Percentiles rank a stretch among this genome's conserved stretches.
Conservation (phyloP, 148 eudicot species). For the Bassia scoparia region DNA sequence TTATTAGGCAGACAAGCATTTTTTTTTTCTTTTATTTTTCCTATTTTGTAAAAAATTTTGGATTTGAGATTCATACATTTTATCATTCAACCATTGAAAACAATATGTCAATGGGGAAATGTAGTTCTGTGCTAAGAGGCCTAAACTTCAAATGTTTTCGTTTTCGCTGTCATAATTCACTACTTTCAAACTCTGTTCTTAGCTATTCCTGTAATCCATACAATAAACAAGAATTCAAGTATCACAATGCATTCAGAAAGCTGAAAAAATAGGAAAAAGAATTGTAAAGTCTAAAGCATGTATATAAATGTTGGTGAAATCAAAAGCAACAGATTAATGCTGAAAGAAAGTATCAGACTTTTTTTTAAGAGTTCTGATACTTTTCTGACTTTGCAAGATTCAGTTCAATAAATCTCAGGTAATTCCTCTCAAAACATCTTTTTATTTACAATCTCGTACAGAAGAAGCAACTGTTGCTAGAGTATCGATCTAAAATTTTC, state of each 20-base stretch:
- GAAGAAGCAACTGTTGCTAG: constrained; percentile 19
- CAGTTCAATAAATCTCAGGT: constrained; percentile 24
- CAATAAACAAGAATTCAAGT: too few relatives aligned
- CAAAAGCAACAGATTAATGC: constrained; percentile 7
- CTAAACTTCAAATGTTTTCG: not conserved
- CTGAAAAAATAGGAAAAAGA: not conserved
- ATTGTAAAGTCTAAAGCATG: not conserved
- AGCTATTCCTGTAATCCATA: not conserved
- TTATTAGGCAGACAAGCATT: not conserved
- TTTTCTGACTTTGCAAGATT: constrained; percentile 28
- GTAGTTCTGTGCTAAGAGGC: constrained; percentile 5
- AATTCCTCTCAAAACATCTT: constrained; percentile 29
- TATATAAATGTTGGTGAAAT: not conserved
- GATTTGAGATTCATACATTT: constrained; percentile 13
- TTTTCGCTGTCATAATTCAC: not conserved
- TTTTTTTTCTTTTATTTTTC: not conserved
- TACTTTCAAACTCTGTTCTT: not conserved
- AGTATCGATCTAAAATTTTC: constrained; percentile 24
- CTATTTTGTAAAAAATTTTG: constrained; percentile 18
- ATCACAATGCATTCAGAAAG: not conserved
- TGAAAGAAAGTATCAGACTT: constrained; percentile 25
- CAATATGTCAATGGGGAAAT: not conserved
- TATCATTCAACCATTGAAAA: constrained; percentile 9
- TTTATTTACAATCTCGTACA: constrained; percentile 25
- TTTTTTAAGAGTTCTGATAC: constrained; percentile 19